Evolutionary conservation across 768 basidiomycete genomes (phyloP).

Genomic region (Tubosaeta sp.): DNA sequence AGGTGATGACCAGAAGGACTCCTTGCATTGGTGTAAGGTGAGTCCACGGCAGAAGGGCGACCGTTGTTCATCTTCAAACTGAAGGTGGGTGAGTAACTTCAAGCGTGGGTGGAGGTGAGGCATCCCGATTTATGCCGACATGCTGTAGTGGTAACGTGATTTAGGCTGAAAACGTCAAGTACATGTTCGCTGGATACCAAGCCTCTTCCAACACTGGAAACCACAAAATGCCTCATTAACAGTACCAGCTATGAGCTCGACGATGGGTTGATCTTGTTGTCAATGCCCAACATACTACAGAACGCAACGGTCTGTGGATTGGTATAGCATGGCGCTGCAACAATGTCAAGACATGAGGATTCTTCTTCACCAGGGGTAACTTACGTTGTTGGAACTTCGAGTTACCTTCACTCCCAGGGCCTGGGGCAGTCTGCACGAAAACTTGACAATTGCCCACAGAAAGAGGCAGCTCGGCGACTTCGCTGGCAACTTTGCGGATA

Average conservation of each 20-base stretch:
- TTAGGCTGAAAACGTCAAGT: no score
- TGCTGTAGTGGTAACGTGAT: no score
- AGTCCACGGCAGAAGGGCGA: constrained; percentile 9
- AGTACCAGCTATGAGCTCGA: constrained; percentile 1
- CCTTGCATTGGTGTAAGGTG: not conserved
- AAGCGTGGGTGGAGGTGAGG: no score
- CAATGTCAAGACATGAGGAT: constrained; percentile 1
- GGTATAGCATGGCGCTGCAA: constrained; percentile 67
- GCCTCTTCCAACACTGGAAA: no score
- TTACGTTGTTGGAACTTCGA: constrained; percentile 38
- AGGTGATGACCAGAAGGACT: constrained; percentile 22
- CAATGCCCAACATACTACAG: constrained; percentile 71
- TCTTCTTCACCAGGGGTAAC: constrained; percentile 12
- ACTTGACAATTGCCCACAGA: constrained; percentile 54
- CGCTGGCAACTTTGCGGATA: constrained; percentile 13
- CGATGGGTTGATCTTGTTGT: constrained; percentile 58
- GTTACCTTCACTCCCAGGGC: constrained; percentile 39
- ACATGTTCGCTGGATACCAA: no score
- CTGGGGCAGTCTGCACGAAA: constrained; percentile 67
- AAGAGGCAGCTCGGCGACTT: constrained; percentile 1
- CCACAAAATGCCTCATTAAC: not conserved
- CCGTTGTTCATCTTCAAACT: not conserved
- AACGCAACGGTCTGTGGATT: constrained; percentile 91
- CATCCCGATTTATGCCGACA: not conserved
- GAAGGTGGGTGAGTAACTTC: not conserved